Evolutionary conservation across 208 protist species (phyloP).

Genomic region (Leishmania braziliensis): DNA sequence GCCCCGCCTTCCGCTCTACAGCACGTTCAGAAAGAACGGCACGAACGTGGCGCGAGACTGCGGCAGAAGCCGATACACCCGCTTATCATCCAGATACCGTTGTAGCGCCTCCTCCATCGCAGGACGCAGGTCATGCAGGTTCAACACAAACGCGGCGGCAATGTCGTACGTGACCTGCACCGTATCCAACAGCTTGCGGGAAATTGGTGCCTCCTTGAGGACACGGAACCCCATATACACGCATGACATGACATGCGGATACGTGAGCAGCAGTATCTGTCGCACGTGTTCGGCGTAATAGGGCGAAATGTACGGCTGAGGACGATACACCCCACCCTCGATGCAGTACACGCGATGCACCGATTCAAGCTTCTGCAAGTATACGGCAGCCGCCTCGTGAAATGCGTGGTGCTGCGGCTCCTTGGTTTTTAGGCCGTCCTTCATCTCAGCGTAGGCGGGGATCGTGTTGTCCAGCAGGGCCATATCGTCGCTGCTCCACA

Average conservation of each 20-base stretch:
- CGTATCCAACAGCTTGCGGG: constrained; percentile 61
- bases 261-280: constrained; percentile 70
- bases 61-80: constrained; percentile 46
- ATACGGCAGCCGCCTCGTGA: constrained; percentile 39
- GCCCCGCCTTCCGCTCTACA: constrained; percentile 27
- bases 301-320: constrained; percentile 77
- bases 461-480: constrained; percentile 46
- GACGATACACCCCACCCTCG: constrained; percentile 41
- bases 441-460: constrained; percentile 45
- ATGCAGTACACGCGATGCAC: constrained; percentile 56
- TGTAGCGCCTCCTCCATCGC: constrained; percentile 59
- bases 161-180: constrained; percentile 69
- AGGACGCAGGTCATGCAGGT: constrained; percentile 56
- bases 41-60: constrained; percentile 59
- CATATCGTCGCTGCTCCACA: constrained; percentile 36
- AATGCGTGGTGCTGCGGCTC: constrained; percentile 63
- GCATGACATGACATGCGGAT: constrained; percentile 64
- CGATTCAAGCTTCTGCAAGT: constrained; percentile 63
- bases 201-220: constrained; percentile 64
- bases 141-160: constrained; percentile 73
- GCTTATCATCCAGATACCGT: constrained; percentile 50
- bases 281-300: constrained; percentile 87
- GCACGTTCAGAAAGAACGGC: constrained; percentile 59
- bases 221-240: constrained; percentile 80
- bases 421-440: constrained; percentile 50